These are phyloP conservation scores for Nitzschia inconspicua DNA, from an alignment of 108 stramenopile species.

Conservation along the genomic window DNA sequence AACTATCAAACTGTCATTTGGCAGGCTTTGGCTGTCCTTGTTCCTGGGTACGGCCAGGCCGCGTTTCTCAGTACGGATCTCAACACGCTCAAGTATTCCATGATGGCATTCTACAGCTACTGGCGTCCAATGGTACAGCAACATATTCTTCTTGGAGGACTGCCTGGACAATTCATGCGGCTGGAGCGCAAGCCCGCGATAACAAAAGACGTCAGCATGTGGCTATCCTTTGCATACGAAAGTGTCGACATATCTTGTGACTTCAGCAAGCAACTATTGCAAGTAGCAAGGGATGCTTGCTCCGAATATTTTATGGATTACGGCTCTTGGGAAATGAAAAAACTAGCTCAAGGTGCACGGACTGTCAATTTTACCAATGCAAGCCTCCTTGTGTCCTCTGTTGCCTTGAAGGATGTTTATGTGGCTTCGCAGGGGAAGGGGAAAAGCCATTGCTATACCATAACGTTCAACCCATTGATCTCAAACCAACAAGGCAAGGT, in stretches of 20 bases:
- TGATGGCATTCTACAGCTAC: background rate
- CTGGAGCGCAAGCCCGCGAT: constrained; percentile 15
- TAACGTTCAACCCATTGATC: constrained; percentile 24
- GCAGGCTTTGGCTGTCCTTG: constrained; percentile 20
- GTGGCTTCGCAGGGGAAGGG: constrained; percentile 1
- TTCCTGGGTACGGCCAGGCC: constrained; percentile 26
- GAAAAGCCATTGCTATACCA: constrained; percentile 37
- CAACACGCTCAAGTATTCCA: constrained; percentile 22
- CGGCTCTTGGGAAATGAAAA: background rate
- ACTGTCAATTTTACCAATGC: background rate
- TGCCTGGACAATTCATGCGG: constrained; percentile 23
- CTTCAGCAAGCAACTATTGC: no score
- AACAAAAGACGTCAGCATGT: constrained; percentile 36
- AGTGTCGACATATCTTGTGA: constrained; percentile 2
- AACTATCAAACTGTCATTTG: constrained; percentile 25
- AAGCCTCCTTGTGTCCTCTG: constrained; percentile 12
- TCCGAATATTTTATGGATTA: no score
- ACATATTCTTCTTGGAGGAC: constrained; percentile 36
- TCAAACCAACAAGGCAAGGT: constrained; percentile 25
- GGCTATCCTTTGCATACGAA: background rate
- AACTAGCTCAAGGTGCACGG: background rate
- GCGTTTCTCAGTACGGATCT: constrained; percentile 28
- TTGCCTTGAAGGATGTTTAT: constrained; percentile 19
- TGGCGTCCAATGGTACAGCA: constrained; percentile 2
- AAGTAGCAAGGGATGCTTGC: constrained; percentile 4